phyloP scores from a whole-genome alignment of 805 yeast genomes.

The Metschnikowia bowlesiae region DNA sequence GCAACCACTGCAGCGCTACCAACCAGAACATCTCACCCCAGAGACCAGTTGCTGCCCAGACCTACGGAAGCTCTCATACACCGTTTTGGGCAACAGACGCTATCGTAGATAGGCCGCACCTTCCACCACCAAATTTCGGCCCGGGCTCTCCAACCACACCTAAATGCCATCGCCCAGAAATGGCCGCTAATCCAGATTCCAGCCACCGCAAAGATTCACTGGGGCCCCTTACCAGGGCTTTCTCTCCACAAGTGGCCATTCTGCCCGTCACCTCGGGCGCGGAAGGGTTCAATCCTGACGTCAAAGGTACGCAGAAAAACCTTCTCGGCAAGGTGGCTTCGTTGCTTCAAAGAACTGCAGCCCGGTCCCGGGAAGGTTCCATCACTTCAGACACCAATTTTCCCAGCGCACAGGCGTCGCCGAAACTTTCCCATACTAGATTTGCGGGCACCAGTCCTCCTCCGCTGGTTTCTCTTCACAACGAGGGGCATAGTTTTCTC shows the following conservation, averaged over 20 bases:
- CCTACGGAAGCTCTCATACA: not conserved
- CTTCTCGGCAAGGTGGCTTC: slow-evolving; percentile 32
- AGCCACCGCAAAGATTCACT: not conserved
- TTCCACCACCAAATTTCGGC: not conserved
- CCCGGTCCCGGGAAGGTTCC: slow-evolving; percentile 15
- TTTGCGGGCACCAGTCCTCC: not conserved
- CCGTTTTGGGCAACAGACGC: not conserved
- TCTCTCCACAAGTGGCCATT: slow-evolving; percentile 2
- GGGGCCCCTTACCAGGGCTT: not conserved
- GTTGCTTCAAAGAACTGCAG: slow-evolving; percentile 23
- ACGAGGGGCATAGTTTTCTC: not conserved
- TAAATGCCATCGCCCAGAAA: not conserved
- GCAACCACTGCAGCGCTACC: not conserved
- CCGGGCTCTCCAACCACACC: not conserved
- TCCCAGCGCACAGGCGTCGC: not conserved
- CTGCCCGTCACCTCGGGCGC: slow-evolving; percentile 4
- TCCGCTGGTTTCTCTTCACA: slow-evolving; percentile 1
- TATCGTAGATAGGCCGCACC: not conserved
- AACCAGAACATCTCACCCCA: not conserved
- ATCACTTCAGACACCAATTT: slow-evolving; percentile 1
- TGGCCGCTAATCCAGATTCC: not conserved
- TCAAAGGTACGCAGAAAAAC: slow-evolving; percentile 15
- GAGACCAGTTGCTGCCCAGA: not conserved
- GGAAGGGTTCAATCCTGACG: not conserved
- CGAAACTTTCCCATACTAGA: not conserved